Conservation (phyloP, 73 alveolate species). For the Uronychia binucleata region DNA sequence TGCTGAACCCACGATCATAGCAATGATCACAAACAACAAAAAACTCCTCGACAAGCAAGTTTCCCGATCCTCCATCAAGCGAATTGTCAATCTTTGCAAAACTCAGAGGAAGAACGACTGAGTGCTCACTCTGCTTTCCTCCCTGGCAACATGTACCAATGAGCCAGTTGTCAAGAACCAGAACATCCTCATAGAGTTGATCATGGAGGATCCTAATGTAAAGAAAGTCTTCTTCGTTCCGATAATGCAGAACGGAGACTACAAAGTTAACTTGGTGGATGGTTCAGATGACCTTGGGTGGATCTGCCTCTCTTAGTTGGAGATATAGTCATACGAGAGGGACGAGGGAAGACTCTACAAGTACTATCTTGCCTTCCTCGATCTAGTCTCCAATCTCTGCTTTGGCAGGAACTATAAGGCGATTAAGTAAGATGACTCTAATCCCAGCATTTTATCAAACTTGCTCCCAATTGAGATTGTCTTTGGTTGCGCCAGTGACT, state of each 20-base stretch:
- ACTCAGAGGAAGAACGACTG: slow-evolving; percentile 14
- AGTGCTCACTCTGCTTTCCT: slow-evolving; percentile 7
- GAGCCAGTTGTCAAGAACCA: slow-evolving; percentile 42
- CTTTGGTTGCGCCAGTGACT: slow-evolving; percentile 14
- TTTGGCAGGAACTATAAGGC: slow-evolving; percentile 44
- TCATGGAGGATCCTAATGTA: slow-evolving; percentile 27
- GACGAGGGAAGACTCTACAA: slow-evolving; percentile 60
- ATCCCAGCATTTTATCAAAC: not conserved
- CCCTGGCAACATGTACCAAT: slow-evolving; percentile 14
- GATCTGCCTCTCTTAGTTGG: slow-evolving; percentile 14
- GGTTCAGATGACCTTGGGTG: slow-evolving; percentile 17
- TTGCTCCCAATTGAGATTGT: slow-evolving; percentile 9
- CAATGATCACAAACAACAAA: slow-evolving; percentile 40
- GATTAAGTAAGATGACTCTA: not conserved
- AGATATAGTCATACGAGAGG: slow-evolving; percentile 18
- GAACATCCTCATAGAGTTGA: slow-evolving; percentile 10
- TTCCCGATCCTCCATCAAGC: slow-evolving; percentile 5
- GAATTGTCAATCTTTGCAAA: slow-evolving; percentile 27
- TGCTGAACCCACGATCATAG: slow-evolving; percentile 30
- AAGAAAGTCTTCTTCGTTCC: slow-evolving; percentile 6
- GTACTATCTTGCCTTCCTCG: slow-evolving; percentile 50
- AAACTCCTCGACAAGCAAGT: slow-evolving; percentile 35
- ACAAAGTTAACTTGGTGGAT: slow-evolving; percentile 23
- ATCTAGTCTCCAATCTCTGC: slow-evolving; percentile 38
- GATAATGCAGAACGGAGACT: not conserved